Percentiles rank a stretch among this genome's conserved stretches.
These are phyloP conservation scores for Xylona heveae DNA, from an alignment of 495 filamentous ascomycete species.

Conservation along the genomic window DNA sequence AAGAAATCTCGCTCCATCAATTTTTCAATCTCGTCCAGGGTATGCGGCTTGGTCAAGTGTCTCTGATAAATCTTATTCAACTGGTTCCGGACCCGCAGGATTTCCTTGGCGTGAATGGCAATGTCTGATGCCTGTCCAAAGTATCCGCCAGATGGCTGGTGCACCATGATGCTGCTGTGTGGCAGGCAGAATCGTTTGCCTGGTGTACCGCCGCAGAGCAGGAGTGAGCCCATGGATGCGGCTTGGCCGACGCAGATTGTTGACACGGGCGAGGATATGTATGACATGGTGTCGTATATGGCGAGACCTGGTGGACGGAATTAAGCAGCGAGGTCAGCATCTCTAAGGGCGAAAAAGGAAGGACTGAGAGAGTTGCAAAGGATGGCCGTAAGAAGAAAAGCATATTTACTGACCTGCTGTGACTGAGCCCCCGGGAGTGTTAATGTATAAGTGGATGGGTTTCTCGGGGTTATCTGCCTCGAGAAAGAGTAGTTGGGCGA, in stretches of 20 bases:
- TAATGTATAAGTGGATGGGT: constrained; percentile 92
- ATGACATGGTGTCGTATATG: constrained; percentile 98
- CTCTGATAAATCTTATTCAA: constrained; percentile 76
- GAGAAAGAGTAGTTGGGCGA: constrained; percentile 91
- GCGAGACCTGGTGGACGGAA: constrained; percentile 37
- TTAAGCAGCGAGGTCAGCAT: background rate
- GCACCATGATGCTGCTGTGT: constrained; percentile 87
- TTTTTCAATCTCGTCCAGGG: constrained; percentile 65
- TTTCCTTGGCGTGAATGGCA: constrained; percentile 92
- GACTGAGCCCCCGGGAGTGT: constrained; percentile 89
- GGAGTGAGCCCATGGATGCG: constrained; percentile 79
- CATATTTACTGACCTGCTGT: constrained; percentile 42
- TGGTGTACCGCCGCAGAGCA: constrained; percentile 69
- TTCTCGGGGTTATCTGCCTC: constrained; percentile 91
- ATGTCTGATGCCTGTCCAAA: constrained; percentile 82
- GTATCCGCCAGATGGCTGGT: constrained; percentile 85
- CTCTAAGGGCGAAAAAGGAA: background rate
- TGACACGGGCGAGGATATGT: constrained; percentile 76
- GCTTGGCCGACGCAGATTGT: constrained; percentile 94
- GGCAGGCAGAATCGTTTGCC: constrained; percentile 77
- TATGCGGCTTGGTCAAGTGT: constrained; percentile 61
- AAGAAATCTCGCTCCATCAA: constrained; percentile 95
- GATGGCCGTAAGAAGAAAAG: background rate
- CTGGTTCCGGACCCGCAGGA: constrained; percentile 63
- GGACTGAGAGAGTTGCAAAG: background rate